Percentiles rank a stretch among this genome's conserved stretches.
Conservation (phyloP, 2,329 filamentous ascomycete genomes). For the Neofusicoccum parvum region DNA sequence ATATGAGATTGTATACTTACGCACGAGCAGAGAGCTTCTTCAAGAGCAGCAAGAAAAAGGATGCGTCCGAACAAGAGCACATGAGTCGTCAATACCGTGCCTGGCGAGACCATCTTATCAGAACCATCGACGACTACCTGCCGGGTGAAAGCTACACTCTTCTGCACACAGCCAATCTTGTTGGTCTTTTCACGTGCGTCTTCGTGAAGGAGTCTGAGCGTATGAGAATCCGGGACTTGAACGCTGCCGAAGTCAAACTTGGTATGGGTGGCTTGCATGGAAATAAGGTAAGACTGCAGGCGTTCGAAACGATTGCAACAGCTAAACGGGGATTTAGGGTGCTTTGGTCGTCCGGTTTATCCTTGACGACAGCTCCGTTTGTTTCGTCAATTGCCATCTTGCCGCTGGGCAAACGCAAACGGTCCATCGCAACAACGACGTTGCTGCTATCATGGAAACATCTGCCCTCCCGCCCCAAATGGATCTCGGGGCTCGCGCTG, state of each 20-base stretch:
- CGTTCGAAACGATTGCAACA: background rate
- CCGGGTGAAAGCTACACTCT: constrained; percentile 78
- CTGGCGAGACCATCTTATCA: constrained; percentile 88
- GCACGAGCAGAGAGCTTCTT: constrained; percentile 70
- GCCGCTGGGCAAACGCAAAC: constrained; percentile 92
- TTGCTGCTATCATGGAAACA: constrained; percentile 84
- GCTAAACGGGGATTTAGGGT: constrained; percentile 53
- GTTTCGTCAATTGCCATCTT: constrained; percentile 96
- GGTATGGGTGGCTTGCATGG: constrained; percentile 95
- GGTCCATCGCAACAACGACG: constrained; percentile 86
- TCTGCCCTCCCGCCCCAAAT: constrained; percentile 72
- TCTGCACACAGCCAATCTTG: constrained; percentile 84
- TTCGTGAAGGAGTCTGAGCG: constrained; percentile 85
- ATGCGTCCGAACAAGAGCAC: constrained; percentile 78
- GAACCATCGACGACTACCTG: constrained; percentile 81
- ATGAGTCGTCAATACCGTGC: constrained; percentile 98
- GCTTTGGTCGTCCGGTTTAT: constrained; percentile 90
- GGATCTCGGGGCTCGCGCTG: constrained; percentile 66
- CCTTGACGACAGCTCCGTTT: constrained; percentile 89
- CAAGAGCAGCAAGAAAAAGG: constrained; percentile 76
- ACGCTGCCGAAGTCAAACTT: constrained; percentile 84
- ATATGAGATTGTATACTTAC: background rate
- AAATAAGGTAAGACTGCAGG: constrained; percentile 67
- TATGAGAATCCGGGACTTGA: constrained; percentile 74
- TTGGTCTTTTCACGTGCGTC: constrained; percentile 93